Conservation (phyloP, 352 stramenopile species). For the Globisporangium radiosum region DNA sequence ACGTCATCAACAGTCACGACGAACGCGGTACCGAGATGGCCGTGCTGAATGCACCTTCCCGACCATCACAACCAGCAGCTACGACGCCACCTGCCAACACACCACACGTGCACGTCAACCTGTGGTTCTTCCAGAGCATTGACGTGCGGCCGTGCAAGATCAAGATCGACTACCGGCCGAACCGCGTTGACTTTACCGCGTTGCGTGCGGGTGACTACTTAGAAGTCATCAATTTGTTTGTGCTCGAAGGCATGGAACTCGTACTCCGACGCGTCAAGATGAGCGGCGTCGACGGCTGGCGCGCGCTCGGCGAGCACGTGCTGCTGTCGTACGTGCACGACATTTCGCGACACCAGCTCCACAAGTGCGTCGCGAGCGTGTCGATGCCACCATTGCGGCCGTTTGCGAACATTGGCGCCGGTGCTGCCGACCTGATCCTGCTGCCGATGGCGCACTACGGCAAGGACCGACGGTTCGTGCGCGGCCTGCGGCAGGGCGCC, state of each 20-base stretch:
- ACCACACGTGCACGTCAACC: constrained; percentile 41
- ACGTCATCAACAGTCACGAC: constrained; percentile 27
- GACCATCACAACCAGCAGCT: no score
- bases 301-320: constrained; percentile 58
- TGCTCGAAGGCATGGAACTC: constrained; percentile 85
- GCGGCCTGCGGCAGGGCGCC: constrained; percentile 78
- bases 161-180: constrained; percentile 87
- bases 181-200: constrained; percentile 81
- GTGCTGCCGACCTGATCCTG: constrained; percentile 79
- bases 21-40: constrained; percentile 43
- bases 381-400: constrained; percentile 79
- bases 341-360: constrained; percentile 83
- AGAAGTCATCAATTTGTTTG: constrained; percentile 87
- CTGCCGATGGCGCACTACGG: constrained; percentile 84
- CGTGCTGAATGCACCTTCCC: constrained; percentile 12
- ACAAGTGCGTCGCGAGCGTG: constrained; percentile 86
- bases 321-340: constrained; percentile 86
- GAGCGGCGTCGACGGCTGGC: constrained; percentile 75
- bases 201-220: constrained; percentile 80
- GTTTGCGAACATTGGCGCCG: constrained; percentile 84
- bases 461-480: constrained; percentile 74
- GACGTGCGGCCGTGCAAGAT: constrained; percentile 87
- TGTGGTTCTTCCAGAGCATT: constrained; percentile 86
- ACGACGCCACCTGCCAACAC: constrained; percentile 9
- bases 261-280: constrained; percentile 80